Evolutionary conservation across 768 basidiomycete genomes (phyloP), one percentile per base, ranked within the genome.

Genomic region (Dioszegia aurantiaca): DNA sequence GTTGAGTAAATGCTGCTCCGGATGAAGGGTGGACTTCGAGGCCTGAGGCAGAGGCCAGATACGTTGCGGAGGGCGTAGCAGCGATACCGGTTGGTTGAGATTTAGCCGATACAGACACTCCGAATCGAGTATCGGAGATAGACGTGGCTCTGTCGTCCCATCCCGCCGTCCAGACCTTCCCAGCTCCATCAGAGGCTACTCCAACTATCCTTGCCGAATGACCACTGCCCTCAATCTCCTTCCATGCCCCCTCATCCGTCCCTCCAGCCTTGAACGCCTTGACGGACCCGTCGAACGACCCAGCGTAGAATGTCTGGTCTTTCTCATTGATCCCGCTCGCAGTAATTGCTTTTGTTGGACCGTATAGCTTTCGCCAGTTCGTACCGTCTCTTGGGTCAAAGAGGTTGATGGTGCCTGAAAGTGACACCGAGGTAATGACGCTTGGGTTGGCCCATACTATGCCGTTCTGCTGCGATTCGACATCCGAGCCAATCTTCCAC

Each of bases 291-390:
- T 84, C 81, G 71, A 87, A 89, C 1, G 85, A 85, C 17, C 91
- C 91, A 0, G 85, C 82, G 56, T 91, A 79, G 80, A 94, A 89
- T 0, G 89, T 90, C n/a, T 72, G 45, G 8, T 60, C 63, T 40
- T 70, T 65, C 23, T 61, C 59, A 17, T 41, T 48, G 16, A 72
- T 39, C 3, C 60, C 56, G 6, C 67, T 67, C 0, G 87, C 81
- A 0, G 87, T 94, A 63, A 97, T 82, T 2, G 87, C 78, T 71
- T 85, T 90, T 74, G 90, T 87, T 16, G 90, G 85, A 4, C 86
- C 90, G 86, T 92, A 65, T 36, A 69, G 47, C 2, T 56, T 64
- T n/a, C 65, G 60, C 69, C 65, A 71, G 56, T 83, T 83, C 67
- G 84, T 84, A 57, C 82, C 81, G 9, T 79, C 79, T 42, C 91